phyloP scores from a whole-genome alignment of 2,329 filamentous ascomycete species.

The Dactylellina parvicollis region DNA sequence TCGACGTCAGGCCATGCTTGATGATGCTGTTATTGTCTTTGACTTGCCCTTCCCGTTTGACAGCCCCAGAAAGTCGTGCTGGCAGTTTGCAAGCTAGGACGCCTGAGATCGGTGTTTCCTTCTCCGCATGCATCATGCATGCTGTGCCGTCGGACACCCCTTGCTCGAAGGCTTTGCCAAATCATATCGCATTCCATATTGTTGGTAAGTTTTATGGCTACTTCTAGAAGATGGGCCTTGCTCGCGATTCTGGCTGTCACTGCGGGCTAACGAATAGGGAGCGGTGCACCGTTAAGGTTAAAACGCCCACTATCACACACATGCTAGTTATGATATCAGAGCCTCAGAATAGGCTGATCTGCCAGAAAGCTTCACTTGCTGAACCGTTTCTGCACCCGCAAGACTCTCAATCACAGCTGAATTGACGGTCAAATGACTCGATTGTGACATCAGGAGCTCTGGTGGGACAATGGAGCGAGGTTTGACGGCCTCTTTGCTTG shows the following conservation, averaged over 20 bases:
- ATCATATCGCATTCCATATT: conserved; percentile 51
- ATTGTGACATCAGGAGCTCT: conserved; percentile 16
- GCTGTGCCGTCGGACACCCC: conserved; percentile 40
- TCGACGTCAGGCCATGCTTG: conserved; percentile 20
- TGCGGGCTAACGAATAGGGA: background rate
- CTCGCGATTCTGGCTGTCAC: background rate
- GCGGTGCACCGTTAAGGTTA: background rate
- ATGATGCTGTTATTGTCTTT: conserved; percentile 38
- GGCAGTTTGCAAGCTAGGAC: conserved; percentile 23
- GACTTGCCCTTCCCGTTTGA: conserved; percentile 15
- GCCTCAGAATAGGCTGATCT: conserved; percentile 42
- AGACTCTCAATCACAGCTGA: background rate
- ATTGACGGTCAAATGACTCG: background rate
- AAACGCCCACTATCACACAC: conserved; percentile 7
- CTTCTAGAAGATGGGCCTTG: conserved; percentile 45
- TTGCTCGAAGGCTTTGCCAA: conserved; percentile 41
- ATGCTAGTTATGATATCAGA: conserved; percentile 53
- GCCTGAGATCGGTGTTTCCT: conserved; percentile 44
- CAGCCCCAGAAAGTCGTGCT: conserved; percentile 27
- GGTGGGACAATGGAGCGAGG: background rate
- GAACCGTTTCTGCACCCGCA: conserved; percentile 34
- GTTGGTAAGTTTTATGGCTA: conserved; percentile 45
- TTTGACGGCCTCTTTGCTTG: too few relatives aligned
- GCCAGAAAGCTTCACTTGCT: conserved; percentile 4
- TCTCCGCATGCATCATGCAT: conserved; percentile 45